Base-by-base conservation (phyloP, 495 filamentous ascomycete species). In the Chaetomidium leptoderma region DNA sequence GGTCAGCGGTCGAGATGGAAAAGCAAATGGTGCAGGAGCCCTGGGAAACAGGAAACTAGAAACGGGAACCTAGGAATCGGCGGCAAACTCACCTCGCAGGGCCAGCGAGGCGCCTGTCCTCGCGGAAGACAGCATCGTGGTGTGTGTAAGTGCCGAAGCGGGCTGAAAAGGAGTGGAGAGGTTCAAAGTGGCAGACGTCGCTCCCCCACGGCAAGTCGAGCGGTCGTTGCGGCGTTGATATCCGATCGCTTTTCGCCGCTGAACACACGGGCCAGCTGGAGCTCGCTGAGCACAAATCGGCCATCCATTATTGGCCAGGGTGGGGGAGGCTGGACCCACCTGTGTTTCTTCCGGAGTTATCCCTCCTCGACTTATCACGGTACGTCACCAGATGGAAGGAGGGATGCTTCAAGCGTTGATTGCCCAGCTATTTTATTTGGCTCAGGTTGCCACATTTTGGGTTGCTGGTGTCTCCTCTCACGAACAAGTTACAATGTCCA, bases 41-140 rank as follows among this genome's bases (percentile, higher is more conserved):
- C 26, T 44, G 44, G 55, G 49, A 40, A 55, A 30, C 29, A 33
- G 37, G 11, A 23, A 33, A 17, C 11, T n/a, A n/a, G n/a, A n/a
- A n/a, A n/a, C n/a, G n/a, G n/a, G n/a, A 16, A 23, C 6, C 17
- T 23, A 4, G 26, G 17, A 29, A 29, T 47, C 14, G 44, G 10
- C 26, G 24, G 14, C 4, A 51, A 45, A 72, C 81, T 66, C 76
- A 90, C 86, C 84, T 83, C 86, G 81, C 69, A 89, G 74, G 59
- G 85, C 85, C 80, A 87, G 72, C 62, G 82, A 76, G 71, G 83
- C 83, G 59, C 80, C 76, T 69, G 81, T 82, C 78, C 86, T 75
- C 61, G 81, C 79, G 24, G 82, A 80, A 55, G 82, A 79, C 54
- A 87, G 72, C 86, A 90, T 89, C 65, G 45, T 48, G n/a, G 35